phyloP scores from a whole-genome alignment of 257 asterid species.

The Ehretia macrophylla region DNA sequence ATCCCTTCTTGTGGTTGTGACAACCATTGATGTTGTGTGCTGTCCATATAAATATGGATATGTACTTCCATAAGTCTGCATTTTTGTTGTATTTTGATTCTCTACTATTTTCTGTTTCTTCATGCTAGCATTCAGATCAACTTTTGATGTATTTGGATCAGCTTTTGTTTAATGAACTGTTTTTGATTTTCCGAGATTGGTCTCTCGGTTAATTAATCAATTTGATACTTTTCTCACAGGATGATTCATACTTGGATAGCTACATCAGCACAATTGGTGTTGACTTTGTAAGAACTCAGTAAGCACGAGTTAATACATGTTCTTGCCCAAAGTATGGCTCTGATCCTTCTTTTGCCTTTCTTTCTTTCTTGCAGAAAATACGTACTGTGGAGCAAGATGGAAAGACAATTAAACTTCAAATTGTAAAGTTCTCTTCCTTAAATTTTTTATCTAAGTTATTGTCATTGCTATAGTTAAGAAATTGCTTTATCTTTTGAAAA shows the following conservation, averaged over 20 bases:
- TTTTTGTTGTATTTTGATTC: no score
- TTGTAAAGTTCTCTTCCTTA: conserved; percentile 36
- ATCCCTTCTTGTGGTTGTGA: no score
- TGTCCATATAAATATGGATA: no score
- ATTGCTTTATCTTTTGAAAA: no score
- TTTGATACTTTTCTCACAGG: conserved; percentile 32
- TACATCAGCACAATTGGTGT: conserved; percentile 92
- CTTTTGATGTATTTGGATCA: not conserved
- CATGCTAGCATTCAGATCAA: no score
- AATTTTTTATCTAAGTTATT: not conserved
- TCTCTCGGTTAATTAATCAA: not conserved
- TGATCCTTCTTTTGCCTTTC: conserved; percentile 10
- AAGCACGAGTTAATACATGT: not conserved
- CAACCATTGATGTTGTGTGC: no score
- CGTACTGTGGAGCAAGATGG: conserved; percentile 94
- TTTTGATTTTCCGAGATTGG: not conserved
- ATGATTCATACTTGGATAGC: conserved; percentile 83
- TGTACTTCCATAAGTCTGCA: no score
- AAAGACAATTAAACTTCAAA: conserved; percentile 83
- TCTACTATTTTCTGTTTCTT: not conserved
- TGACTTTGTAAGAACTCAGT: conserved; percentile 65
- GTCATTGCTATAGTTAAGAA: not conserved
- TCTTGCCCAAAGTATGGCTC: not conserved
- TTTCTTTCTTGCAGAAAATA: conserved; percentile 53
- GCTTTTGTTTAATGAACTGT: not conserved